Evolutionary conservation across 2,329 filamentous ascomycete genomes (phyloP), one percentile per base, ranked within the genome.

Genomic region (Atkinsonella texensis): DNA sequence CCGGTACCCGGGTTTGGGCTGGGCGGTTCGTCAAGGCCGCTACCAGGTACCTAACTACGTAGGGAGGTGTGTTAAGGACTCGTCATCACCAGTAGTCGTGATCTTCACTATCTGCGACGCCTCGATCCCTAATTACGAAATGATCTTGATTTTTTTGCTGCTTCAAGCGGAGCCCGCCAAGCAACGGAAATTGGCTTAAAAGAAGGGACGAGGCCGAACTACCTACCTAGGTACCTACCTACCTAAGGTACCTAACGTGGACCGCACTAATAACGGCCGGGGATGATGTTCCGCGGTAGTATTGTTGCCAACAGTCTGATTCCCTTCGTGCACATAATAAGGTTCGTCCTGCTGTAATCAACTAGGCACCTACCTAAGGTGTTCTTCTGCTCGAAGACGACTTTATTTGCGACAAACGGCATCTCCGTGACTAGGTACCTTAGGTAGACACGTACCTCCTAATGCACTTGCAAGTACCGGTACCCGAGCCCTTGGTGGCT

Each of bases 51-150:
- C 13, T 2, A 23, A 23, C 3, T 23, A 23, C 20, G 7, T 6
- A 28, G 1, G 28, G 4, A 28, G 28, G 28, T 28, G 5, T 3
- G 35, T 38, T 9, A 3, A 5, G 15, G 15, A 12, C 35, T 45
- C 41, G 40, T 49, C 45, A 56, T 65, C 54, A 31, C 32, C 13
- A 47, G 32, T 47, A 0, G 17, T 28, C 32, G 32, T 47, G n/a
- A 15, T 38, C 20, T 28, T 10, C 4, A 31, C 28, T 17, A 46
- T n/a, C n/a, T 5, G 12, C n/a, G 43, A 38, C 11, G 35, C 35
- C 35, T 15, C 9, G 9, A 20, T 10, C 17, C 12, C 11, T 28
- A 28, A 28, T 28, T 6, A 20, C 40, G 10, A 42, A 20, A 42
- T 11, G 3, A n/a, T 42, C 9, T 42, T 2, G 17, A 35, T n/a